These are phyloP conservation scores for Trichophyton verrucosum DNA, from an alignment of 2,329 filamentous ascomycete genomes.

Conservation along the genomic window DNA sequence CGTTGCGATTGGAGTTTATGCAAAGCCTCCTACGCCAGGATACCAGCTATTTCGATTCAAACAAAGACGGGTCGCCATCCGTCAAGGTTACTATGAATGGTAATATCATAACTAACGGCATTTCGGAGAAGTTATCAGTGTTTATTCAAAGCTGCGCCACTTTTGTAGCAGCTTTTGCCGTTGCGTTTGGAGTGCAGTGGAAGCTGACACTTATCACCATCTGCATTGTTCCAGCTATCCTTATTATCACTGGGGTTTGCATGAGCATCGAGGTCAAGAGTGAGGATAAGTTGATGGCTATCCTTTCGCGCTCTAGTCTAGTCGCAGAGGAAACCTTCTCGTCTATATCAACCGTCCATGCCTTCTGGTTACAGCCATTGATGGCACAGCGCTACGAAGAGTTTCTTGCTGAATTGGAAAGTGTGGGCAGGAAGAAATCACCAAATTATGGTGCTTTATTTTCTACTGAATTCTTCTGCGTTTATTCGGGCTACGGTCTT, in stretches of 20 bases:
- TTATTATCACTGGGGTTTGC: not conserved
- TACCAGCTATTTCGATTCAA: conserved; percentile 72
- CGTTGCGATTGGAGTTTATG: conserved; percentile 60
- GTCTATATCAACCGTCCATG: not conserved
- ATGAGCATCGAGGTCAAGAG: not conserved
- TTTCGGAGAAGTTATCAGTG: conserved; percentile 65
- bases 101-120: conserved; percentile 72
- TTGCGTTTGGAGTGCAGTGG: not conserved
- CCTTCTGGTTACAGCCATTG: not conserved
- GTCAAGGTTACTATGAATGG: conserved; percentile 76
- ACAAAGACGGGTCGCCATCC: conserved; percentile 72
- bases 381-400: not conserved
- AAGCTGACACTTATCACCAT: not conserved
- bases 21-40: conserved; percentile 65
- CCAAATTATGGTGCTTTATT: not conserved
- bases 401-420: not conserved
- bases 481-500: not conserved
- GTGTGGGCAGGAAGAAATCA: not conserved
- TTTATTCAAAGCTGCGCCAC: not conserved
- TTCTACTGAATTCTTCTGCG: not conserved
- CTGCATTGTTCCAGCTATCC: not conserved
- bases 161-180: not conserved
- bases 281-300: not conserved
- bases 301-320: not conserved
- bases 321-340: not conserved